Conservation (phyloP, 805 yeast genomes). For the Trichomonascus vanleenenianus region DNA sequence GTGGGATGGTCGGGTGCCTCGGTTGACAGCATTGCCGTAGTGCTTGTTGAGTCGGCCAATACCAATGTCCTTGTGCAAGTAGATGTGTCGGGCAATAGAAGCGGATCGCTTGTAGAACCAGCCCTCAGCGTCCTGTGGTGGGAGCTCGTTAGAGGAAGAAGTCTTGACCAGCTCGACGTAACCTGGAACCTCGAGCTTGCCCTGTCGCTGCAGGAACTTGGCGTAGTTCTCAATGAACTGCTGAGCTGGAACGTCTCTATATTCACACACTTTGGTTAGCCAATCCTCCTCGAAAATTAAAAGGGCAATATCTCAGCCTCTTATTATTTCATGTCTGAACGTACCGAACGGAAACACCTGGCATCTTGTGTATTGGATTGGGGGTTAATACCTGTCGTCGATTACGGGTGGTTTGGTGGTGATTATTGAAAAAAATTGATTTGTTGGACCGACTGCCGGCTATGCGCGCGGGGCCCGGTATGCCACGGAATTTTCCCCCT, state of each 20-base stretch:
- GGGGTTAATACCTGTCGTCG: background rate
- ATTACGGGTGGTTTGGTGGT: background rate
- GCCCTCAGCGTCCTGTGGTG: conserved; percentile 99
- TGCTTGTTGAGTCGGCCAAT: conserved; percentile 98
- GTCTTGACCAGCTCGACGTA: conserved; percentile 99
- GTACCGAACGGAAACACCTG: conserved; percentile 98
- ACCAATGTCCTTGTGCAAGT: conserved; percentile 99
- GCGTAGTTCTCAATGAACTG: conserved; percentile 99
- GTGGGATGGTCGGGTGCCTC: conserved; percentile 98
- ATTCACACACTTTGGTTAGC: conserved; percentile 8
- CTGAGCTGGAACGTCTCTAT: conserved; percentile 99
- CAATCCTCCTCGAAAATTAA: background rate
- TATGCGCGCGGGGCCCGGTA: too few relatives aligned
- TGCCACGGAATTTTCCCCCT: too few relatives aligned
- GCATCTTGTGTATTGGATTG: conserved; percentile 40
- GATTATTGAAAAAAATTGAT: too few relatives aligned
- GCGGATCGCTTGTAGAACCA: conserved; percentile 99
- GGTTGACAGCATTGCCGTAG: conserved; percentile 99
- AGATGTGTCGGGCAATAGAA: conserved; percentile 99
- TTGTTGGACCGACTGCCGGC: too few relatives aligned
- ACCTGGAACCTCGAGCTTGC: conserved; percentile 99
- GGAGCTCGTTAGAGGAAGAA: conserved; percentile 96
- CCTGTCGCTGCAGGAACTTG: conserved; percentile 99
- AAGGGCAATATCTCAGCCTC: background rate
- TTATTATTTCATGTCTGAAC: conserved; percentile 43